Percentiles rank a stretch among this genome's conserved stretches.
Evolutionary conservation across 2,329 filamentous ascomycete species (phyloP).

Genomic region (Gaeumannomyces sp.): DNA sequence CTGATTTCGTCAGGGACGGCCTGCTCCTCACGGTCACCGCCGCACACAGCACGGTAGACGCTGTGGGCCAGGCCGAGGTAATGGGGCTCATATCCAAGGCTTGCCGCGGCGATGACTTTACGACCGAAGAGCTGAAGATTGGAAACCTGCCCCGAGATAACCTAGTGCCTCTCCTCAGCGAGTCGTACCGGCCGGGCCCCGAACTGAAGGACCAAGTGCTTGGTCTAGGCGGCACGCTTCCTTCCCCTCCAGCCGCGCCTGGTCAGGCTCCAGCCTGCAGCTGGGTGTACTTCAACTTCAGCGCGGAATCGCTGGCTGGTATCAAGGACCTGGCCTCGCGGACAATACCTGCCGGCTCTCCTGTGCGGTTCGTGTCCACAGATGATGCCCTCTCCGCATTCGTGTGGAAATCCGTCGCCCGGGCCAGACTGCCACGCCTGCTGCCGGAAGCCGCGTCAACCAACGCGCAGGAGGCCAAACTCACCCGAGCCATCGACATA

Average conservation of each 20-base stretch:
- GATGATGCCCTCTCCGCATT: constrained; percentile 48
- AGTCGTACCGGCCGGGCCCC: constrained; percentile 25
- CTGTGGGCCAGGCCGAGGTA: constrained; percentile 17
- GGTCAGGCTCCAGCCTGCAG: constrained; percentile 20
- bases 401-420: constrained; percentile 39
- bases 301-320: constrained; percentile 24
- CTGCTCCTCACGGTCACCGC: constrained; percentile 16
- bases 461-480: constrained; percentile 19
- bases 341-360: constrained; percentile 11
- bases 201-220: constrained; percentile 28
- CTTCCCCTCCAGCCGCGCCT: constrained; percentile 19
- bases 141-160: constrained; percentile 27
- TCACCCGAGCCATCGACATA: constrained; percentile 44
- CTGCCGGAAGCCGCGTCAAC: not conserved
- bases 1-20: constrained; percentile 17
- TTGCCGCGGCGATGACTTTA: constrained; percentile 38
- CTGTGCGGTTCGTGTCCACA: constrained; percentile 37
- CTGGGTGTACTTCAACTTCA: constrained; percentile 42
- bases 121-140: constrained; percentile 32
- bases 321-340: constrained; percentile 34
- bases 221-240: no score
- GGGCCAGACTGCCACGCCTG: constrained; percentile 33
- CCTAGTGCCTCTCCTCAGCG: constrained; percentile 33
- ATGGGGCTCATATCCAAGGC: constrained; percentile 39
- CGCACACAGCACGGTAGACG: constrained; percentile 18